These are phyloP conservation scores for Pseudocercospora cruenta DNA, from an alignment of 2,329 filamentous ascomycete species.

Conservation along the genomic window DNA sequence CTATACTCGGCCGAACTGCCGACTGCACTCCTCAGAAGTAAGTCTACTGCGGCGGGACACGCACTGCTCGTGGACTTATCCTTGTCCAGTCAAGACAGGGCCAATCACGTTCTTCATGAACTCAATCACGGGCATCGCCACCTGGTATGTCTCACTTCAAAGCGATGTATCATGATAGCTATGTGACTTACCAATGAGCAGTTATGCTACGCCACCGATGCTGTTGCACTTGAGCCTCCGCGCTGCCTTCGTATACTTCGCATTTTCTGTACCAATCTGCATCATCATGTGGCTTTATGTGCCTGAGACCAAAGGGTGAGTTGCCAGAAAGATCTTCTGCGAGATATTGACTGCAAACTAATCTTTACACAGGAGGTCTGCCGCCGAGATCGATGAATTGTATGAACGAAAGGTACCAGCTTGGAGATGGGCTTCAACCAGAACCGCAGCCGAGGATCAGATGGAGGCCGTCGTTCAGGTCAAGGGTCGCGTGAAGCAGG, in stretches of 20 bases:
- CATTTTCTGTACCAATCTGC: slow-evolving; percentile 13
- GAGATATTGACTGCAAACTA: background rate
- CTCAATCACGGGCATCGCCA: slow-evolving; percentile 12
- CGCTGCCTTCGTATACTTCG: slow-evolving; percentile 10
- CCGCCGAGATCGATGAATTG: slow-evolving; percentile 12
- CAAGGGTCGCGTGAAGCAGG: slow-evolving; percentile 11
- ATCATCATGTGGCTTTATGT: slow-evolving; percentile 15
- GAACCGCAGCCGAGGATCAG: slow-evolving; percentile 8
- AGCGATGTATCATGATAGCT: background rate
- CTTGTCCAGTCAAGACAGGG: slow-evolving; percentile 6
- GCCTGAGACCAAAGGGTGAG: slow-evolving; percentile 12
- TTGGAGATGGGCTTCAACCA: slow-evolving; percentile 8
- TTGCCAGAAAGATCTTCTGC: background rate
- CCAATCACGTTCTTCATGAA: slow-evolving; percentile 13
- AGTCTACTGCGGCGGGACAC: background rate
- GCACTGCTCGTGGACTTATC: background rate
- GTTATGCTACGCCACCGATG: slow-evolving; percentile 13
- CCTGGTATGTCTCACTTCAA: background rate
- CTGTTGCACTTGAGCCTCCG: slow-evolving; percentile 7
- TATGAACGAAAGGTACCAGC: slow-evolving; percentile 11
- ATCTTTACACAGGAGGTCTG: background rate
- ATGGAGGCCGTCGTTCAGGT: slow-evolving; percentile 14
- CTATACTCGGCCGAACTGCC: slow-evolving; percentile 10
- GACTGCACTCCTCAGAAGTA: slow-evolving; percentile 7
- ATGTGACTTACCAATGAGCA: background rate